These are phyloP conservation scores for Fusarium nurragi DNA, from an alignment of 2,329 filamentous ascomycete genomes.

Conservation along the genomic window DNA sequence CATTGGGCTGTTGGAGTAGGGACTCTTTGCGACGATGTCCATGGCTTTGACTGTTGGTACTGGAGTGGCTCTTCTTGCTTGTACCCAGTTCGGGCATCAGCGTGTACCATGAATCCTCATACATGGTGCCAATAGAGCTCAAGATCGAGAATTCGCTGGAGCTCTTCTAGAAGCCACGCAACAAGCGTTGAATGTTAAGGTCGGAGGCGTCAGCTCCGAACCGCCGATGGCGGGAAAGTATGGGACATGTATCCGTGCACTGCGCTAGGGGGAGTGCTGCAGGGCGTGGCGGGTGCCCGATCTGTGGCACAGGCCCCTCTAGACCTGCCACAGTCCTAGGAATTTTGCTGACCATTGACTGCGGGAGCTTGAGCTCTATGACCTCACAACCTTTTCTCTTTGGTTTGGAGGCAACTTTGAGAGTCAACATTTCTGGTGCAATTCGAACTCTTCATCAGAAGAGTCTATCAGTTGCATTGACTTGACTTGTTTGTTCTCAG, in stretches of 20 bases:
- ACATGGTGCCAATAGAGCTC: conserved; percentile 63
- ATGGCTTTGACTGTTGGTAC: conserved; percentile 53
- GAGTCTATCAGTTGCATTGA: conserved; percentile 8
- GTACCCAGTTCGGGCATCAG: conserved; percentile 72
- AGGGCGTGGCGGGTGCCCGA: conserved; percentile 29
- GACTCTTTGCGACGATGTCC: conserved; percentile 75
- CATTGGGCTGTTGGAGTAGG: conserved; percentile 73
- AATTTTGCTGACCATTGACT: conserved; percentile 44
- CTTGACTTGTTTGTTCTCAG: background rate
- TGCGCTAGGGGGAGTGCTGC: conserved; percentile 4
- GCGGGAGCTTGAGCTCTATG: conserved; percentile 38
- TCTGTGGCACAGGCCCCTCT: conserved; percentile 16
- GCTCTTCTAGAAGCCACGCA: conserved; percentile 45
- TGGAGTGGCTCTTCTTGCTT: conserved; percentile 59
- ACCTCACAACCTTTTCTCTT: conserved; percentile 40
- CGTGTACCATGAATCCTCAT: conserved; percentile 87
- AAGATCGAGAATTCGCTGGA: conserved; percentile 23
- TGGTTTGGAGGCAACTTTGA: conserved; percentile 19
- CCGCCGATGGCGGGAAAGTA: conserved; percentile 42
- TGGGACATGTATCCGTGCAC: conserved; percentile 22
- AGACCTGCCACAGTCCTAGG: conserved; percentile 37
- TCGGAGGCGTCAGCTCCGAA: conserved; percentile 47
- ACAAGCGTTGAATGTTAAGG: conserved; percentile 38
- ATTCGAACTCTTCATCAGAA: conserved; percentile 4
- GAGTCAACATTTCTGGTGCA: conserved; percentile 5